These are phyloP conservation scores for Cupressus sempervirens DNA, from an alignment of 75 land plant species.

Conservation along the genomic window DNA sequence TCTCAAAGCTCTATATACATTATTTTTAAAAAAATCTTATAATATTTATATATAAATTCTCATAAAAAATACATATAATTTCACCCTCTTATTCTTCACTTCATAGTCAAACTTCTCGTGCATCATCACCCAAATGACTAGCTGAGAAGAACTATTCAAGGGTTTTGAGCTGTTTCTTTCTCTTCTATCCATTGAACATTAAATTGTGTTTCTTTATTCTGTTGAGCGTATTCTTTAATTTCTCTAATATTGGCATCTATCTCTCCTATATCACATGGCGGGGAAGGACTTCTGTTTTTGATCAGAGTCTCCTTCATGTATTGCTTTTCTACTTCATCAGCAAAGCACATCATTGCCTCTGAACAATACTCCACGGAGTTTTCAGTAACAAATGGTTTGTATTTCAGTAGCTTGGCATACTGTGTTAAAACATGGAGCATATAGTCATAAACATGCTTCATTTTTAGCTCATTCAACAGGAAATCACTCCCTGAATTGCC, in stretches of 20 bases:
- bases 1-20: too few relatives aligned
- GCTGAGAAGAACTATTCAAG: too few relatives aligned
- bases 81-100: too few relatives aligned
- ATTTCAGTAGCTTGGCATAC: conserved; percentile 34
- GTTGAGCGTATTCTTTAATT: too few relatives aligned
- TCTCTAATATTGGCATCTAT: not conserved
- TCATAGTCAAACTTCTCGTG: too few relatives aligned
- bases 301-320: conserved; percentile 20
- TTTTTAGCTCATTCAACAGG: conserved; percentile 1
- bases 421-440: conserved; percentile 34
- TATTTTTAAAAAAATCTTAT: too few relatives aligned
- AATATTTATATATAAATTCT: too few relatives aligned
- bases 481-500: conserved; percentile 30
- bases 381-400: conserved; percentile 15
- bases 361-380: conserved; percentile 11
- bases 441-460: conserved; percentile 31
- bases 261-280: conserved; percentile 1
- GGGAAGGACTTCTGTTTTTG: not conserved
- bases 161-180: too few relatives aligned
- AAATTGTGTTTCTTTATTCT: too few relatives aligned
- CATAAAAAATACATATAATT: too few relatives aligned
- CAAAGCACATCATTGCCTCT: conserved; percentile 15
- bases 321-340: not conserved
- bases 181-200: too few relatives aligned
- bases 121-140: too few relatives aligned